These are phyloP conservation scores for Candida anutae DNA, from an alignment of 1,139 yeast genomes.

Conservation along the genomic window DNA sequence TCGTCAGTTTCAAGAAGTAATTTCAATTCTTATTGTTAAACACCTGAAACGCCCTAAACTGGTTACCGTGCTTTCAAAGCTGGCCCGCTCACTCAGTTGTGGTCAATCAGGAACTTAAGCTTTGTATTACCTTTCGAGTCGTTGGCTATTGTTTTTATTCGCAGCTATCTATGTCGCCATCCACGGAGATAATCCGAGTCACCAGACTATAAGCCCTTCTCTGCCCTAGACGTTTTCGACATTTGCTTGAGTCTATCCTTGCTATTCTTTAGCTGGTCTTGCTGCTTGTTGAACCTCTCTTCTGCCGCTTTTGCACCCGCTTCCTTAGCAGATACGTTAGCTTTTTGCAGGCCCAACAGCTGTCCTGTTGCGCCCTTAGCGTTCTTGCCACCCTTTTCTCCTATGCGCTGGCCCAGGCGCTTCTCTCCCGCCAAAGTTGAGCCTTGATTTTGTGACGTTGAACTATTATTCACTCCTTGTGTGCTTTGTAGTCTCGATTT, in stretches of 20 bases:
- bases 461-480: neutral
- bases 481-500: neutral
- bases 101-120: too few relatives aligned
- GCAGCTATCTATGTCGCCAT: too few relatives aligned
- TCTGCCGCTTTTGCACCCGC: conserved; percentile 36
- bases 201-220: neutral
- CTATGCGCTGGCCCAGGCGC: conserved; percentile 2
- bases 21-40: too few relatives aligned
- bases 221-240: conserved; percentile 4
- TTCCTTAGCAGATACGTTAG: conserved; percentile 11
- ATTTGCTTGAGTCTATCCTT: conserved; percentile 21
- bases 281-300: conserved; percentile 20
- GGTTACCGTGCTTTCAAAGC: too few relatives aligned
- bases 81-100: too few relatives aligned
- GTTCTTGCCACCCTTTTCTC: conserved; percentile 1
- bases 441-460: conserved; percentile 1
- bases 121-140: too few relatives aligned
- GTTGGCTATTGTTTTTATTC: too few relatives aligned
- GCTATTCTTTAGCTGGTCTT: conserved; percentile 18
- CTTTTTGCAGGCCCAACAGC: neutral
- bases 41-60: too few relatives aligned
- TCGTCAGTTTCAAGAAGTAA: too few relatives aligned
- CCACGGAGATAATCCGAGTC: too few relatives aligned
- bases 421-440: conserved; percentile 1
- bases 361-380: conserved; percentile 1